These are phyloP conservation scores for Salix udensis DNA, from an alignment of 345 rosid species.

Conservation along the genomic window DNA sequence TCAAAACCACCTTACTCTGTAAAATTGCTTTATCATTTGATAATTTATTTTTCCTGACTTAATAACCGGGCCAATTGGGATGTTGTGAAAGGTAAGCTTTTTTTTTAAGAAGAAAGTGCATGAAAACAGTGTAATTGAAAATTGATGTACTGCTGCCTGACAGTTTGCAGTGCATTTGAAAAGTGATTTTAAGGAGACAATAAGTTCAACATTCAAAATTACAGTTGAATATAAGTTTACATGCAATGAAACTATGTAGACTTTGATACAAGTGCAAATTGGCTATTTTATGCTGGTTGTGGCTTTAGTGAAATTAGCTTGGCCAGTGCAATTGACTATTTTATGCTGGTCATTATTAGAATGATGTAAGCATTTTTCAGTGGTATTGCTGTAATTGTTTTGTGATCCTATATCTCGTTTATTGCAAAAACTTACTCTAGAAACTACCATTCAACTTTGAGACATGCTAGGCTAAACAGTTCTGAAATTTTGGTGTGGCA, in stretches of 20 bases:
- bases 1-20: neutral
- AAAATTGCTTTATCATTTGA: too few species aligned
- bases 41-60: neutral
- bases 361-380: neutral
- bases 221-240: neutral
- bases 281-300: neutral
- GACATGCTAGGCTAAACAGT: neutral
- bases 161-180: neutral
- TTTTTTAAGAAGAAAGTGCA: neutral
- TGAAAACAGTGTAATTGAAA: neutral
- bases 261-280: neutral
- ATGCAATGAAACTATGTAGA: neutral
- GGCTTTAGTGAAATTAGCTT: neutral
- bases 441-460: neutral
- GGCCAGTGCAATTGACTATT: neutral
- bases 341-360: neutral
- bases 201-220: neutral
- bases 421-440: neutral
- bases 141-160: neutral
- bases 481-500: slow-evolving; percentile 20
- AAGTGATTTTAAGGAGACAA: neutral
- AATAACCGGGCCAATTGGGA: neutral
- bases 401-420: neutral
- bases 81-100: neutral
- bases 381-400: neutral